Conservation (phyloP, 176 grass and related monocot genomes). For the Neostapfia colusana region DNA sequence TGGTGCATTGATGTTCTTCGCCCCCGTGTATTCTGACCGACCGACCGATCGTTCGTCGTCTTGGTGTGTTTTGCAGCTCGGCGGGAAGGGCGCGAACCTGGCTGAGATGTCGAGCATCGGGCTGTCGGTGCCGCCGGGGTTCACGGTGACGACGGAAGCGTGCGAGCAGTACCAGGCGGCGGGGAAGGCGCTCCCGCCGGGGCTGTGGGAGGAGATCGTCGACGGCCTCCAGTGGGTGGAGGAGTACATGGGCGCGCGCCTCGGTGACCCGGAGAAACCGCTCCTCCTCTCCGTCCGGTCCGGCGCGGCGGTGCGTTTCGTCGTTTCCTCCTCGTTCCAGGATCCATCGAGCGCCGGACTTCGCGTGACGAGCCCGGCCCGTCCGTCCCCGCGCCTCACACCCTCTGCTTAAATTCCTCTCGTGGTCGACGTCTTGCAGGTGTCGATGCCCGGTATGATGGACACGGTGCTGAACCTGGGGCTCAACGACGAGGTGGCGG, state of each 20-base stretch:
- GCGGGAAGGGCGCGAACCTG: conserved; percentile 94
- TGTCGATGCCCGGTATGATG: conserved; percentile 99
- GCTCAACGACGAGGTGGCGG: conserved; percentile 87
- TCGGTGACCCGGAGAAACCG: conserved; percentile 68
- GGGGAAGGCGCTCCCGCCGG: conserved; percentile 52
- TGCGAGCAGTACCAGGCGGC: conserved; percentile 84
- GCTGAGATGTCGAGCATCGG: conserved; percentile 99
- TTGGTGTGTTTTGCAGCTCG: conserved; percentile 48
- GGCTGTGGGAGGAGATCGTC: conserved; percentile 84
- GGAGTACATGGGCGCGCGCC: conserved; percentile 70
- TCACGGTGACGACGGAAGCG: conserved; percentile 97
- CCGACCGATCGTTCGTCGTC: background rate
- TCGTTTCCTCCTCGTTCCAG: no score
- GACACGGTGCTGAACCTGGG: conserved; percentile 98
- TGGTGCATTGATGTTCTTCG: background rate
- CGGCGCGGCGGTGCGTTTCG: conserved; percentile 60
- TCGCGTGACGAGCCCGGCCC: no score
- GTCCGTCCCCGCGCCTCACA: no score
- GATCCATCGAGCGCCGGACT: no score
- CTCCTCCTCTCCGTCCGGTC: conserved; percentile 99
- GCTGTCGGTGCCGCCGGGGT: conserved; percentile 92
- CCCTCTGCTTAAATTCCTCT: no score
- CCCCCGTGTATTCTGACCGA: background rate
- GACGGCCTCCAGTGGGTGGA: conserved; percentile 74
- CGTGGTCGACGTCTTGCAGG: no score